A percentile compares a stretch with the other conserved stretches of the same genome.
These are phyloP conservation scores for Penicillium longicatenatum DNA, from an alignment of 495 filamentous ascomycete species.

Conservation along the genomic window DNA sequence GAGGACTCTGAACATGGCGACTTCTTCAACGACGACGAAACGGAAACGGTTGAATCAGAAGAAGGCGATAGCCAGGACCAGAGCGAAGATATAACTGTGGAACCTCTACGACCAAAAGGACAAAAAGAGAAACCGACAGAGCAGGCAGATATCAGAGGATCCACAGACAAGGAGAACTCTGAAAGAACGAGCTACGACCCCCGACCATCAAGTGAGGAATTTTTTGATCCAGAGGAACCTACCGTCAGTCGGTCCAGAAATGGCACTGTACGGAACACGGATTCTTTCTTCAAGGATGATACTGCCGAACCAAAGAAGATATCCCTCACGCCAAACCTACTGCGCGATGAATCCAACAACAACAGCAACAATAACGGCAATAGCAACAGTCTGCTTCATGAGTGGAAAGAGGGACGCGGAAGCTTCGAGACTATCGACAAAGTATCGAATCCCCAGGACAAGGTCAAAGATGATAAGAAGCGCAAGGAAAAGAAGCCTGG, in stretches of 20 bases:
- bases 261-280: conserved; percentile 82
- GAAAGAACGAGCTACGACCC: conserved; percentile 40
- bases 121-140: conserved; percentile 39
- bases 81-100: conserved; percentile 47
- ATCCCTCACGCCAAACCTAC: conserved; percentile 90
- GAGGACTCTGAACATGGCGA: conserved; percentile 68
- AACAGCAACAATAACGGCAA: conserved; percentile 43
- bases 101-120: conserved; percentile 46
- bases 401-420: conserved; percentile 62
- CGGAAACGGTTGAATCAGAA: conserved; percentile 44
- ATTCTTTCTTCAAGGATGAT: conserved; percentile 97
- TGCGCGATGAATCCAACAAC: conserved; percentile 69
- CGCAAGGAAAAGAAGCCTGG: conserved; percentile 90
- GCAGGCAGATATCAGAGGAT: conserved; percentile 29
- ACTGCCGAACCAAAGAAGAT: conserved; percentile 95
- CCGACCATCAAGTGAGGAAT: conserved; percentile 65
- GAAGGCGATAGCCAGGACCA: conserved; percentile 42
- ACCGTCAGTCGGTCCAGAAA: conserved; percentile 72
- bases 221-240: conserved; percentile 58
- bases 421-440: conserved; percentile 59
- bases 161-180: conserved; percentile 29
- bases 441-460: conserved; percentile 50
- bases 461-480: conserved; percentile 75
- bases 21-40: conserved; percentile 55
- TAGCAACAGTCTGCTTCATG: conserved; percentile 55